Evolutionary conservation across 306 rosid species (phyloP), one percentile per base, ranked within the genome.

Genomic region (Mimosa pudica): DNA sequence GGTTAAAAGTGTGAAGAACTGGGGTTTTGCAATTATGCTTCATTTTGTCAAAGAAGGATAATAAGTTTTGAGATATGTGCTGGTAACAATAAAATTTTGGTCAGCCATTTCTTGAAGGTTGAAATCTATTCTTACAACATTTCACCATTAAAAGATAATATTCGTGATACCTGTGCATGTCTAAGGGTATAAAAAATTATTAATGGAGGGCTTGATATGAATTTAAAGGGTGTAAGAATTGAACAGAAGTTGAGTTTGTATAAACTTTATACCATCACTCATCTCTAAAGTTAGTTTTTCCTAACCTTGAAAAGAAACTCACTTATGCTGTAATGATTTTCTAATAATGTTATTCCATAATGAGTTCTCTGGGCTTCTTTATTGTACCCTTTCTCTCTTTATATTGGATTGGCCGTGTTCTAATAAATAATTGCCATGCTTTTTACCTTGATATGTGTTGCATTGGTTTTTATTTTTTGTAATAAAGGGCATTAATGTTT

Each of bases 401-500:
- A 6, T 60, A n/a, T 41, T 18, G 33, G 55, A 66, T 72, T 54
- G 60, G 49, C 41, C 80, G 46, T 52, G 62, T 70, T 70, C 51
- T 82, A 58, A 60, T 65, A 35, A 71, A 64, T 24, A 76, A 62
- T 55, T 62, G 30, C 41, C 60, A n/a, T 75, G 30, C 12, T 60
- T 75, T 79, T 75, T 79, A 54, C 11, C 48, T 32, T 76, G 12
- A 71, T 82, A 35, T 64, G 11, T 68, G 61, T 30, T 51, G 58
- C 24, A 61, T 68, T 77, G 76, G 46, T 80, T 18, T 77, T 73
- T 54, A 66, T 24, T 78, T 55, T 77, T 75, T 65, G 80, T 70
- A 76, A 77, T 65, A 10, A 10, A 62, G 65, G 55, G 65, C 24
- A 52, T 64, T 16, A 66, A 60, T 49, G 67, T 67, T 61, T 30